Percentiles rank a stretch among this genome's conserved stretches.
phyloP scores from a whole-genome alignment of 2,329 filamentous ascomycete species.

The Cytospora piceae region DNA sequence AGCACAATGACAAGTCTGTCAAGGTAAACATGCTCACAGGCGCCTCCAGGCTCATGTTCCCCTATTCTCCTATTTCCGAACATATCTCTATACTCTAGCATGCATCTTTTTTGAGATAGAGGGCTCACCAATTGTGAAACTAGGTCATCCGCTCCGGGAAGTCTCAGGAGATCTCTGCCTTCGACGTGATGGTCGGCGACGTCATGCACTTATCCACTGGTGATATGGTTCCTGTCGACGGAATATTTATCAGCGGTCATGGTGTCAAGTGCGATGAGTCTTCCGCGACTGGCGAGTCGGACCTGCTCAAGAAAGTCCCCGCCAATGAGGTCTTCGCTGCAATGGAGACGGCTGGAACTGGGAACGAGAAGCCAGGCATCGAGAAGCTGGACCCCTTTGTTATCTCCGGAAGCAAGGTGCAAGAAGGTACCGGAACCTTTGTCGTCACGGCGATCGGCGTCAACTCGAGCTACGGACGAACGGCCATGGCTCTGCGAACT shows the following conservation, averaged over 20 bases:
- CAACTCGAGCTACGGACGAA: conserved; percentile 58
- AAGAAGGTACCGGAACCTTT: conserved; percentile 58
- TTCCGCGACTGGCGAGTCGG: conserved; percentile 74
- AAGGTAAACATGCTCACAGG: neutral
- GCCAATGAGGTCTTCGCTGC: conserved; percentile 62
- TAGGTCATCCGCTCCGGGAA: conserved; percentile 68
- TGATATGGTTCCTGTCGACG: conserved; percentile 72
- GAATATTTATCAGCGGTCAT: conserved; percentile 64
- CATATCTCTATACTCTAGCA: too few relatives aligned
- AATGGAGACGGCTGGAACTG: conserved; percentile 55
- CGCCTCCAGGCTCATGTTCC: too few relatives aligned
- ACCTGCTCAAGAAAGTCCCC: conserved; percentile 68
- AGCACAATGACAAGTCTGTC: conserved; percentile 67
- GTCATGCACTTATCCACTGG: conserved; percentile 71
- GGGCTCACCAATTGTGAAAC: conserved; percentile 36
- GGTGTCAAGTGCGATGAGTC: conserved; percentile 70
- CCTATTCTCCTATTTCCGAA: too few relatives aligned
- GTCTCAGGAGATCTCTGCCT: conserved; percentile 64
- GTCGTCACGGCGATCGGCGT: conserved; percentile 59
- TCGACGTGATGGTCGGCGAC: conserved; percentile 71
- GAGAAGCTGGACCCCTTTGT: conserved; percentile 67
- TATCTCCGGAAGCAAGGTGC: conserved; percentile 59
- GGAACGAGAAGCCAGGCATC: conserved; percentile 34
- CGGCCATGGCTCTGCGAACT: conserved; percentile 58
- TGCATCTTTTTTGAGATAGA: too few relatives aligned